Conservation (phyloP, 2,329 filamentous ascomycete species). For the Orbilia javanica region DNA sequence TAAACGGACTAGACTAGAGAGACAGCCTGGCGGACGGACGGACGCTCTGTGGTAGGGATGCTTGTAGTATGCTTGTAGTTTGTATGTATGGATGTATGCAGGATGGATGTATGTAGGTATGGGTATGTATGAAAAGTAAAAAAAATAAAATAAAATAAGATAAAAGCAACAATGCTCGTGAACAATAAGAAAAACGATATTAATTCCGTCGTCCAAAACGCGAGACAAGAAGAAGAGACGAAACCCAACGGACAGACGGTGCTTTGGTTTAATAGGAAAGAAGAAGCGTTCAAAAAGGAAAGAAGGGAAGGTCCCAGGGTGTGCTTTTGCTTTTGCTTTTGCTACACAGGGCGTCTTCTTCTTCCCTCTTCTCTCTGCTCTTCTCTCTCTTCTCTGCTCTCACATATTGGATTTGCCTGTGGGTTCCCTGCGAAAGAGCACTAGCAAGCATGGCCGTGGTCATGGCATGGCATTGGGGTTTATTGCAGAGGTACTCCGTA, state of each 20-base stretch:
- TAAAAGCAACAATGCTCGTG: neutral
- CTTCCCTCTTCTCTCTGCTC: too few relatives aligned
- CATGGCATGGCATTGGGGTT: slow-evolving; percentile 3
- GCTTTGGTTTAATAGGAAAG: slow-evolving; percentile 59
- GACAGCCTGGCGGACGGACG: neutral
- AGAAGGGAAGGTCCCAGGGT: slow-evolving; percentile 59
- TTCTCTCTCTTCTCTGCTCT: too few relatives aligned
- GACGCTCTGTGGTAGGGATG: too few relatives aligned
- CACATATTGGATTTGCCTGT: slow-evolving; percentile 44
- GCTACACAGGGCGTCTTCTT: slow-evolving; percentile 37
- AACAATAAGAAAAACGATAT: slow-evolving; percentile 21
- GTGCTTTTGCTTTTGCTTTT: slow-evolving; percentile 57
- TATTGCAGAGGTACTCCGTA: slow-evolving; percentile 32
- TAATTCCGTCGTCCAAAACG: slow-evolving; percentile 26
- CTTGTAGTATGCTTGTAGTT: too few relatives aligned
- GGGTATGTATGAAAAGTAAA: too few relatives aligned
- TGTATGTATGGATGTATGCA: too few relatives aligned
- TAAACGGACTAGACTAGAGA: too few relatives aligned
- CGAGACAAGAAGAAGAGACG: slow-evolving; percentile 56
- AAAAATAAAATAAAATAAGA: neutral
- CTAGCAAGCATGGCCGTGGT: too few relatives aligned
- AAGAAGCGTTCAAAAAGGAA: slow-evolving; percentile 59
- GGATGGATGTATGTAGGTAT: neutral
- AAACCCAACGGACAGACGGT: slow-evolving; percentile 55
- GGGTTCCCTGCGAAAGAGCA: slow-evolving; percentile 27